These are phyloP conservation scores for Ascochyta clinopodiicola DNA, from an alignment of 2,329 filamentous ascomycete genomes.

Conservation along the genomic window DNA sequence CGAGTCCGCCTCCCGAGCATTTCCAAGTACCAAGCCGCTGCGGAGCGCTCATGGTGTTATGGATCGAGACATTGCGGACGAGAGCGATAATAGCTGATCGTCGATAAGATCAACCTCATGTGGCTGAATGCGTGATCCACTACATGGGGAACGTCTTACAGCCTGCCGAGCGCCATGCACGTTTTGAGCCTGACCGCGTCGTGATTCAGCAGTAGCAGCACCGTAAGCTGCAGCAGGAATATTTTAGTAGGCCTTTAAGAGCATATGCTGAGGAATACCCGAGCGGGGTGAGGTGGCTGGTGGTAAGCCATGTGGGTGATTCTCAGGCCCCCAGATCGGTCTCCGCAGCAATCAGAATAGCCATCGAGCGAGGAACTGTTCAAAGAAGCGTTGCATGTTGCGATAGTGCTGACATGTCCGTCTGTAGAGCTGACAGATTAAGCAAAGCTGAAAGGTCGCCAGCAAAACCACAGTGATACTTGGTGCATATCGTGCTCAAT, in stretches of 20 bases:
- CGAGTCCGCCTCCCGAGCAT: conserved; percentile 1
- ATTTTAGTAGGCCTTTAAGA: conserved; percentile 10
- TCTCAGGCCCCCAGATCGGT: not conserved
- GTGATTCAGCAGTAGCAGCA: not conserved
- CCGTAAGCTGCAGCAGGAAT: not conserved
- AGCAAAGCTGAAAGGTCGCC: conserved; percentile 19
- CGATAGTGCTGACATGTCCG: conserved; percentile 26
- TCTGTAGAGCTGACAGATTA: conserved; percentile 32
- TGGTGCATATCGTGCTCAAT: not conserved
- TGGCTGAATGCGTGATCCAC: not conserved
- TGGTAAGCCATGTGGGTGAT: conserved; percentile 26
- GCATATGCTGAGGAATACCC: not conserved
- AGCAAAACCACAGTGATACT: conserved; percentile 1
- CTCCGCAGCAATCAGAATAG: conserved; percentile 17
- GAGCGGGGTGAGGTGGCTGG: conserved; percentile 12
- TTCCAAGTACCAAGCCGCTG: not conserved
- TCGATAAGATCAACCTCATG: not conserved
- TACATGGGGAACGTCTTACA: not conserved
- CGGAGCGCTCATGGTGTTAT: not conserved
- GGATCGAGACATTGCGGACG: not conserved
- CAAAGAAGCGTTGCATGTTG: conserved; percentile 14
- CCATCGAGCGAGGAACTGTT: conserved; percentile 17
- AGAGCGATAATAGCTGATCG: not conserved
- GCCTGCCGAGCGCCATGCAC: not conserved
- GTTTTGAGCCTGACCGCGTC: not conserved